Base-by-base conservation (phyloP, 1,284 basidiomycete species). In the Paramarasmius palmivorus region DNA sequence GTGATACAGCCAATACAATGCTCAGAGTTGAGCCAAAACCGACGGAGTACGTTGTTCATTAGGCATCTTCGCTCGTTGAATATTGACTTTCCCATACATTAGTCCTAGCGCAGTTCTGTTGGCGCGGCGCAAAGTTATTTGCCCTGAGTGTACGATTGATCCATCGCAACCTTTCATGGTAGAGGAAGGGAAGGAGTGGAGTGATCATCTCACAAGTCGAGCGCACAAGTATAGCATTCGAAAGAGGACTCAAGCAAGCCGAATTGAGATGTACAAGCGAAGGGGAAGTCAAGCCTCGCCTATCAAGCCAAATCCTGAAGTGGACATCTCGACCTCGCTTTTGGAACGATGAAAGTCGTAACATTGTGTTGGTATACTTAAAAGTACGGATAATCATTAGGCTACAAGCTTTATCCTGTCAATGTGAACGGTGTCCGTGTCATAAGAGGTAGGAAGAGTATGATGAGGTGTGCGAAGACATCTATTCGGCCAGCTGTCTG, bases 401-500 rank as follows among this genome's bases (percentile, higher is more conserved):
- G 54, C 38, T 58, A 56, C 54, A 56, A 39, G 47, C 29, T 34
- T 50, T 50, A 56, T 56, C 47, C 52, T 36, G 49, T 23, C 26
- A 41, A 49, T 34, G 29, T 39, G 34, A 53, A 52, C n/a, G 25
- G 39, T 44, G 44, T 48, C 44, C 44, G 37, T 48, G 36, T 38
- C 44, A 35, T 53, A 17, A 53, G 57, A 41, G 17, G 40, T 22
- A 41, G 12, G 37, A 51, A 44, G 41, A 22, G 20, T 38, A 25
- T 9, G 36, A 34, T 41, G 17, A 19, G 6, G 23, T 17, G n/a
- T n/a, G 23, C 12, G 20, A 41, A 15, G 17, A 35, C 48, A 29
- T 66, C 63, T 81, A 94, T 76, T 94, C 92, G 63, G 81, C 88
- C 69, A 94, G 72, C 70, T 91, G 86, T 57, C 92, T 82, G 79